Conservation (phyloP, 768 basidiomycete genomes). For the Agaricus subrufescens region DNA sequence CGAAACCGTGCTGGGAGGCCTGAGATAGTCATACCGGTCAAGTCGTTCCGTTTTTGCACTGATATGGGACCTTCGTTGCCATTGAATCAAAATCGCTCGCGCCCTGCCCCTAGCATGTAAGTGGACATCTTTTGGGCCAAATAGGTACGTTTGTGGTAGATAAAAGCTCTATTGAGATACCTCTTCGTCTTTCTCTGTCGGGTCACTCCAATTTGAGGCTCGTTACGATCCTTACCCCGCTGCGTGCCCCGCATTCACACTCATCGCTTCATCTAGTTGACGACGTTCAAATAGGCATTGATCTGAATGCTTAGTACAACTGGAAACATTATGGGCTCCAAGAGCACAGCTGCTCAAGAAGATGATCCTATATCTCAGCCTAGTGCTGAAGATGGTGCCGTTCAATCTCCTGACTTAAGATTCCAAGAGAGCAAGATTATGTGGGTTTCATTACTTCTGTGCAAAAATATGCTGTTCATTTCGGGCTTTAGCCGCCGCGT, state of each 20-base stretch:
- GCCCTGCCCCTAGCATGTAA: background rate
- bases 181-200: background rate
- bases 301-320: background rate
- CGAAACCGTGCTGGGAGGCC: background rate
- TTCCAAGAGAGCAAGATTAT: background rate
- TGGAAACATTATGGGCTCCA: background rate
- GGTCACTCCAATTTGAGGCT: background rate
- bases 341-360: background rate
- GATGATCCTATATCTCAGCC: background rate
- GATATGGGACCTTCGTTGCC: constrained; percentile 1
- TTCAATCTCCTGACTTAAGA: too few relatives aligned
- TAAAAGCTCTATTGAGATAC: background rate
- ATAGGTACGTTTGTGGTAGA: background rate
- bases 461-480: background rate
- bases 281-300: background rate
- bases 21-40: background rate
- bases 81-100: background rate
- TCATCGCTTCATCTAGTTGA: background rate
- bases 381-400: background rate
- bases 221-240: background rate
- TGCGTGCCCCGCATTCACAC: background rate
- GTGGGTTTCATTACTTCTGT: background rate
- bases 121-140: background rate
- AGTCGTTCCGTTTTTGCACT: background rate
- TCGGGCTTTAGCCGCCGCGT: constrained; percentile 27